Evolutionary conservation across 306 rosid genomes (phyloP).

Genomic region (Dryas drummondii): DNA sequence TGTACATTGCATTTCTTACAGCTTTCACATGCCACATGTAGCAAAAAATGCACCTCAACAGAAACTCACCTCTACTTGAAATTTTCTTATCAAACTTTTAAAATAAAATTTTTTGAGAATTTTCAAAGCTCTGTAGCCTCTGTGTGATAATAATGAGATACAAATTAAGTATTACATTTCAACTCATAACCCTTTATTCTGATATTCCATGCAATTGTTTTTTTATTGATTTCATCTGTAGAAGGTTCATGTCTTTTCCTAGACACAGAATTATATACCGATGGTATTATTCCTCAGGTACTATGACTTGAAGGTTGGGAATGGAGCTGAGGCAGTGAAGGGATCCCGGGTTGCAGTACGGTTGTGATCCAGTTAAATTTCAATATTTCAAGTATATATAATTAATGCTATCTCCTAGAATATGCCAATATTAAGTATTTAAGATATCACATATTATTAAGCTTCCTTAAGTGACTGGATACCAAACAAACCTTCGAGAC

Average conservation of each 20-base stretch:
- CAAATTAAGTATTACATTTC: neutral
- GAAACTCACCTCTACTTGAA: neutral
- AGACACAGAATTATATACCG: slow-evolving; percentile 7
- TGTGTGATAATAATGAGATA: neutral
- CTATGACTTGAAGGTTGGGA: slow-evolving; percentile 92
- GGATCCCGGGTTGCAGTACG: slow-evolving; percentile 99
- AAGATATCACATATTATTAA: neutral
- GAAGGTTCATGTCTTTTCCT: slow-evolving; percentile 9
- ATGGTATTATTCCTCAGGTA: slow-evolving; percentile 52
- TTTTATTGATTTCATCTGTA: slow-evolving; percentile 18
- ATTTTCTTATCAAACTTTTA: neutral
- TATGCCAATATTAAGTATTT: neutral
- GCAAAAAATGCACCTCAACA: neutral
- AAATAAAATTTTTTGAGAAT: neutral
- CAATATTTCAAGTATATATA: slow-evolving; percentile 18
- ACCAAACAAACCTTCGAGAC: neutral
- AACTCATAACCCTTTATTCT: slow-evolving; percentile 9
- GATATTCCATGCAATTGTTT: neutral
- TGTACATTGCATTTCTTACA: neutral
- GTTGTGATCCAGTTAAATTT: slow-evolving; percentile 65
- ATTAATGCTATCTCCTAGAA: neutral
- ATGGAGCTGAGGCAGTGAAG: slow-evolving; percentile 77
- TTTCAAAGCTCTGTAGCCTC: slow-evolving; percentile 12
- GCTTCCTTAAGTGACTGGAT: neutral
- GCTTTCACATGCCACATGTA: slow-evolving; percentile 6